Conservation (phyloP, 768 basidiomycete genomes). For the Boletus insuetus region DNA sequence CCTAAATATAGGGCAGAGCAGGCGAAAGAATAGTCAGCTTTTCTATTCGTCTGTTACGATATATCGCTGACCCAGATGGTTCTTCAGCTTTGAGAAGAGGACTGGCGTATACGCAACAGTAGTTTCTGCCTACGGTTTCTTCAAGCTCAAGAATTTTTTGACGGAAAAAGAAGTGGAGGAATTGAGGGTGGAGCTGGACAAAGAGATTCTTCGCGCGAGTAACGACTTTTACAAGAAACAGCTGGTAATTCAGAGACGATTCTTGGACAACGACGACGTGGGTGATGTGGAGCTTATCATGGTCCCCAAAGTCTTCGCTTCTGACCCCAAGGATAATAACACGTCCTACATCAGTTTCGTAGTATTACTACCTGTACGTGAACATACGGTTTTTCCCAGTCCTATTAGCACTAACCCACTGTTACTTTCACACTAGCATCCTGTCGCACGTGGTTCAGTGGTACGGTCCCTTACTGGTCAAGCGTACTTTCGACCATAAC, state of each 20-base stretch:
- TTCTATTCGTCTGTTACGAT: neutral
- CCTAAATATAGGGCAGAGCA: conserved; percentile 8
- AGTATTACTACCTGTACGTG: conserved; percentile 10
- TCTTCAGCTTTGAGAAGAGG: conserved; percentile 5
- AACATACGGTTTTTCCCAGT: neutral
- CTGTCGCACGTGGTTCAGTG: conserved; percentile 16
- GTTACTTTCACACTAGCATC: conserved; percentile 5
- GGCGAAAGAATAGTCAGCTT: conserved; percentile 15
- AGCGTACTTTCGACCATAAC: neutral
- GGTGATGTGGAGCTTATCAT: conserved; percentile 19
- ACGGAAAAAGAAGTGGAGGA: conserved; percentile 7
- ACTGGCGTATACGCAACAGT: conserved; percentile 18
- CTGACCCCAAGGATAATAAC: conserved; percentile 1
- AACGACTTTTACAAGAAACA: conserved; percentile 12
- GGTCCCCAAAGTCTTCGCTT: conserved; percentile 14
- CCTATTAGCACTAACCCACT: neutral
- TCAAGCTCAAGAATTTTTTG: conserved; percentile 17
- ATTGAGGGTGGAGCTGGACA: conserved; percentile 10
- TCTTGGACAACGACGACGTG: neutral
- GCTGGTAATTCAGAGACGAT: conserved; percentile 10
- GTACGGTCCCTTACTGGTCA: neutral
- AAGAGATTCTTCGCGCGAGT: conserved; percentile 1
- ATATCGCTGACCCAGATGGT: neutral
- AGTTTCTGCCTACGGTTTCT: conserved; percentile 14
- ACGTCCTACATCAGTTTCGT: conserved; percentile 13